Conservation (phyloP, 306 rosid species). For the Begonia loranthoides region DNA sequence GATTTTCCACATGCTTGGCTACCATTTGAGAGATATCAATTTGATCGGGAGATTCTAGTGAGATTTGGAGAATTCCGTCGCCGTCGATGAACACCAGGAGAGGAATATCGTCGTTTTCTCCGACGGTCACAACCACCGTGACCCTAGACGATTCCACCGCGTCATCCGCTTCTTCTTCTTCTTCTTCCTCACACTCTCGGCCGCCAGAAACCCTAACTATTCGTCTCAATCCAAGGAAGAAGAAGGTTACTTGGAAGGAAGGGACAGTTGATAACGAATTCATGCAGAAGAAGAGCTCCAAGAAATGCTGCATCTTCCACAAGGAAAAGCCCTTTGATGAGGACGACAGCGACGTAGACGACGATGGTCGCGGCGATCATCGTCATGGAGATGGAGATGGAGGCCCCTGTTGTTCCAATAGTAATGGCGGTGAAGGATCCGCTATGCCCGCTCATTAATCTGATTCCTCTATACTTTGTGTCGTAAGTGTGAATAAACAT, state of each 20-base stretch:
- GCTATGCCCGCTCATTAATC: conserved; percentile 14
- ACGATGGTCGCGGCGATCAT: conserved; percentile 13
- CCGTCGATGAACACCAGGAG: conserved; percentile 5
- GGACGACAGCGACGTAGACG: conserved; percentile 71
- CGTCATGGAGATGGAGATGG: conserved; percentile 18
- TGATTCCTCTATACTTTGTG: neutral
- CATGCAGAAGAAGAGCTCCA: conserved; percentile 93
- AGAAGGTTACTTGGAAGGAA: conserved; percentile 86
- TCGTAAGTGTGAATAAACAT: no score
- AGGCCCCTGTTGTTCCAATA: conserved; percentile 25
- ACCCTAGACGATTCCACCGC: conserved; percentile 27
- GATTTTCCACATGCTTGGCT: no score
- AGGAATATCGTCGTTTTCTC: conserved; percentile 8
- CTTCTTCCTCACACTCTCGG: conserved; percentile 30
- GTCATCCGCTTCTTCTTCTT: conserved; percentile 31
- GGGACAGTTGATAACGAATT: conserved; percentile 94
- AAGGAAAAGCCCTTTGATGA: conserved; percentile 74
- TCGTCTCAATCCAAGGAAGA: conserved; percentile 68
- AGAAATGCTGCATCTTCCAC: conserved; percentile 92
- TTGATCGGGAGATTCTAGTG: neutral
- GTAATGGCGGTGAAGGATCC: conserved; percentile 30
- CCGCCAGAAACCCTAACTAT: conserved; percentile 42
- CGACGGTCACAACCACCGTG: conserved; percentile 29
- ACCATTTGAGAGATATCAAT: no score
- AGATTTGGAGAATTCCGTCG: conserved; percentile 7